Base-by-base conservation (phyloP, 2,329 filamentous ascomycete species). In the Claviceps sp. region DNA sequence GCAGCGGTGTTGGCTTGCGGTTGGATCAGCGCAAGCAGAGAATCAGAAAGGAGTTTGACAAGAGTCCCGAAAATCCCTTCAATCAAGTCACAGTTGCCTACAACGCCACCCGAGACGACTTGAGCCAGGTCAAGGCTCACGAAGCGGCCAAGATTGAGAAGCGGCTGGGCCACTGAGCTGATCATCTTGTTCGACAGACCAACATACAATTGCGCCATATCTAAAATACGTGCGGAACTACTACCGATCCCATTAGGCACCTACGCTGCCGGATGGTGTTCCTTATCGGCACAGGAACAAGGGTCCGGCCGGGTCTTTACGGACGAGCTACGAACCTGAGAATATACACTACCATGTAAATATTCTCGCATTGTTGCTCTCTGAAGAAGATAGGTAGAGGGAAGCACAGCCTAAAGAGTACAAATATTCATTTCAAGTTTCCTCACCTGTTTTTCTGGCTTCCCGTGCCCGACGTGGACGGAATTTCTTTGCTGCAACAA, bases 1-100 rank as follows among this genome's bases (percentile, higher is more conserved):
- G 84, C 50, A 82, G 72, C 59, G 77, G 76, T 20, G 67, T 85
- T 52, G 88, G 88, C 0, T 68, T 97, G 64, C 76, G 90, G 52
- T 74, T 86, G 59, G 80, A 94, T 60, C 90, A 96, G 77, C 85
- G 86, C 68, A 83, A 90, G 61, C 86, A 91, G 56, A 76, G 83
- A 63, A 86, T 95, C 58, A 71, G 79, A 56, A 94, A 95, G 75
- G 93, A 97, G 71, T 98, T 97, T 67, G 86, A 95, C 68, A 94
- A 88, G 75, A 86, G 86, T 62, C 84, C 87, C 1, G 91, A 97
- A 61, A 98, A 98, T 67, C 93, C 93, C 14, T 93, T 95, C 71
- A 95, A 95, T 71, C 88, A 95, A 71, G 82, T 84, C 16, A 80
- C 74, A 49, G 86, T 82, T 2, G 68, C 74, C 3, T 94, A 88